Evolutionary conservation across 1,284 basidiomycete genomes (phyloP), one percentile per base, ranked within the genome.

Genomic region (Tylopilus sp.): DNA sequence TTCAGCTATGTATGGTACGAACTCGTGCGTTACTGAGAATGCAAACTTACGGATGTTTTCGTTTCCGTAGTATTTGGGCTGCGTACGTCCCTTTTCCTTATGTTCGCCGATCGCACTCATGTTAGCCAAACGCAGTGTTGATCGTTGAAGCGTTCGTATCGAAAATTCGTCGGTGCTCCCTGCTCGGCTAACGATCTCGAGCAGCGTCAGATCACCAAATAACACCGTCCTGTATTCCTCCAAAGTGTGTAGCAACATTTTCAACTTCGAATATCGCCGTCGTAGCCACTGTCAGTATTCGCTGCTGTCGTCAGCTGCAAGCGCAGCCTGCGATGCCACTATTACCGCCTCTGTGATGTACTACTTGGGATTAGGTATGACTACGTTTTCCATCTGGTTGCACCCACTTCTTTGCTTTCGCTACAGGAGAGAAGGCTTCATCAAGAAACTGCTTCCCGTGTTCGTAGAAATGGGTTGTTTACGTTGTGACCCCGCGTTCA

Each of bases 391-490:
- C n/a, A 19, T 28, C 8, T 11, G 15, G 30, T 9, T 6, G 15
- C 28, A 12, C n/a, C 30, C 23, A 16, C 11, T 9, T 29, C 23
- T 38, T 43, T 12, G 3, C 2, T n/a, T 28, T 46, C n/a, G 11
- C 25, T 37, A 40, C 16, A 53, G 52, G 34, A 51, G 37, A 31
- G 39, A 44, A 7, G 35, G 6, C 25, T 39, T 39, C 9, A 9
- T 49, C 36, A 49, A 52, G n/a, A 35, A 36, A 34, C 35, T 56
- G 18, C 31, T 41, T 13, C 2, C 49, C 18, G 50, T 60, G 8
- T 56, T 53, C 36, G 41, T 54, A n/a, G 39, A 57, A 12, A 59
- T 48, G 56, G 49, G 50, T n/a, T 50, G 13, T 44, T 56, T 34
- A 55, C 55, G 18, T 54, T 38, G 58, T 56, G 33, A 42, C 57